These are phyloP conservation scores for Cryptococcus sp. DNA, from an alignment of 1,284 basidiomycete species.

Conservation along the genomic window DNA sequence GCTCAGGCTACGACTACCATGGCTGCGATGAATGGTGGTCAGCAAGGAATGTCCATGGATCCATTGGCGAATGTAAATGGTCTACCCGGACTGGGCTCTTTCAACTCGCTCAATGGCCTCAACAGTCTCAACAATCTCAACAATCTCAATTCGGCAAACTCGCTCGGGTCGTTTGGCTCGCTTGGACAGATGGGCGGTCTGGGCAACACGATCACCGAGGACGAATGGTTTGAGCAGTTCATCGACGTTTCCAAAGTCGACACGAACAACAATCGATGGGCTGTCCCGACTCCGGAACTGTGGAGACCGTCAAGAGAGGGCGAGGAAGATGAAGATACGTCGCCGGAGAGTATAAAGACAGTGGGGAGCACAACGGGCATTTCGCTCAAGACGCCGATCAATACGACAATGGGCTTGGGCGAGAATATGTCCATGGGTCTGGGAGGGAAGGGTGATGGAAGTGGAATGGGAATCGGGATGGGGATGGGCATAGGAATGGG, in stretches of 20 bases:
- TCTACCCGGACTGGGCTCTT: no score
- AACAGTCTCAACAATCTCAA: no score
- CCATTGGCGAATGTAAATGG: no score
- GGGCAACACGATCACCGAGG: no score
- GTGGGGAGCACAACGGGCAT: constrained; percentile 16
- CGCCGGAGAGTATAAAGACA: constrained; percentile 25
- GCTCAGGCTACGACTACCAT: neutral
- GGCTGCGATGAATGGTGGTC: no score
- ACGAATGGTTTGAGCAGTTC: constrained; percentile 26
- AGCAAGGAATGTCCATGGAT: no score
- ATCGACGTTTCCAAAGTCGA: constrained; percentile 19
- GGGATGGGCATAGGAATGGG: no score
- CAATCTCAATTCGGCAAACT: no score
- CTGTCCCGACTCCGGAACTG: constrained; percentile 25
- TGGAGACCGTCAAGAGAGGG: constrained; percentile 2
- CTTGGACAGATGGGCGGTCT: no score
- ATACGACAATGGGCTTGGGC: neutral
- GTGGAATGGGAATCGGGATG: neutral
- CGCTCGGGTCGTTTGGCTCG: no score
- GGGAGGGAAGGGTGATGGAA: no score
- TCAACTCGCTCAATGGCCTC: neutral
- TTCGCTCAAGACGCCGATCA: neutral
- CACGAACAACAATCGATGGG: neutral
- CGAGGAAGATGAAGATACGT: constrained; percentile 13
- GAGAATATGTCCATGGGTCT: no score